Evolutionary conservation across 768 basidiomycete species (phyloP), one percentile per base, ranked within the genome.

Genomic region (Lentinula sp.): DNA sequence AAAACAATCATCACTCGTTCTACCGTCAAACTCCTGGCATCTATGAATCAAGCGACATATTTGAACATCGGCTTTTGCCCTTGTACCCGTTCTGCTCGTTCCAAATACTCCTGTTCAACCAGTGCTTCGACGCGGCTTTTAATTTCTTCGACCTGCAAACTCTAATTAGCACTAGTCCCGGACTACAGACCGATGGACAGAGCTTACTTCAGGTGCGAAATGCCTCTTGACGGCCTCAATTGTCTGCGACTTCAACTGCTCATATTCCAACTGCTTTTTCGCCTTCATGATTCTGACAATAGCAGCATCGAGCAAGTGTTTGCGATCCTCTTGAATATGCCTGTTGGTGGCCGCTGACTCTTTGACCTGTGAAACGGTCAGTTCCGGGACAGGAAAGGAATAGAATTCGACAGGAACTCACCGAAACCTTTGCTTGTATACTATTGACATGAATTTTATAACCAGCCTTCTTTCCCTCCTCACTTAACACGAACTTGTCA

Each of bases 221-320:
- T 95, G 90, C 43, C 77, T 86, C 73, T 88, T 90, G 52, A 98
- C 92, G 23, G 93, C 88, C 18, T 91, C 87, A 61, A 97, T 86
- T 9, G 92, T 91, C 64, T 87, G 86, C 54, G 85, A 83, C 73
- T 92, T 88, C 67, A 98, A 80, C 65, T 88, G 81, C 66, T 90
- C 85, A 67, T 93, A 86, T 28, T 76, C 78, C 73, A 96, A 77
- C 73, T 90, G 89, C 76, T 96, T 98, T 66, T 85, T 84, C 2
- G 85, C 87, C 72, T 98, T 98, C 94, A 98, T 95, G 68, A 96
- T 86, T 6, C 97, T 87, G 37, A 99, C 96, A 66, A 99, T 95
- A 20, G 95, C 95, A 0, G 95, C 95, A 66, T 98, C 94, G 13
- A 98, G 79, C 61, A 87, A 86, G 67, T 87, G 83, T 62, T 88